phyloP scores from a whole-genome alignment of 176 grass and related monocot genomes.

The Juncus inflexus region DNA sequence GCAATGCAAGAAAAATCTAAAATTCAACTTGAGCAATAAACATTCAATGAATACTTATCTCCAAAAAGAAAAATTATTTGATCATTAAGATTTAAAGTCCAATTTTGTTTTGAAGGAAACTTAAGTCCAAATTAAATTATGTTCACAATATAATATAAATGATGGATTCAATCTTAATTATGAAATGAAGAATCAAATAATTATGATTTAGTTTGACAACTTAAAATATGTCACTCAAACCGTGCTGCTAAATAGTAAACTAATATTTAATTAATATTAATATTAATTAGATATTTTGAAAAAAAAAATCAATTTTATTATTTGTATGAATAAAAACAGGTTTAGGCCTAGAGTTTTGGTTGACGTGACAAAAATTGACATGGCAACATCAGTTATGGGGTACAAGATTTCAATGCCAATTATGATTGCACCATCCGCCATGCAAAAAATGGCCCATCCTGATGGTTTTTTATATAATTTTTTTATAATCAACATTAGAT shows the following conservation, averaged over 20 bases:
- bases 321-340: conserved; percentile 30
- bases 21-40: neutral
- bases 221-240: too few relatives aligned
- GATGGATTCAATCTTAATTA: too few relatives aligned
- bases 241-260: too few relatives aligned
- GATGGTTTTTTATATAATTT: conserved; percentile 40
- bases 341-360: conserved; percentile 75
- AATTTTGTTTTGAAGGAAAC: neutral
- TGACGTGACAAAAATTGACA: conserved; percentile 70
- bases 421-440: conserved; percentile 85
- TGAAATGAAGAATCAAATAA: too few relatives aligned
- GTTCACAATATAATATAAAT: too few relatives aligned
- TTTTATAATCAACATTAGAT: too few relatives aligned
- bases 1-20: neutral
- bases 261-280: too few relatives aligned
- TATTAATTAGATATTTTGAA: too few relatives aligned
- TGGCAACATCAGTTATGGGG: conserved; percentile 58
- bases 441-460: conserved; percentile 99
- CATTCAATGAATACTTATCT: neutral
- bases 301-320: too few relatives aligned
- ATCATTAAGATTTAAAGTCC: conserved; percentile 8
- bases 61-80: neutral
- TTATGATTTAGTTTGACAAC: too few relatives aligned
- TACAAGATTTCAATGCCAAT: conserved; percentile 93
- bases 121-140: too few relatives aligned